Percentiles rank a stretch among this genome's conserved stretches.
Conservation (phyloP, 495 filamentous ascomycete genomes). For the Hypoxylon subgilvum region DNA sequence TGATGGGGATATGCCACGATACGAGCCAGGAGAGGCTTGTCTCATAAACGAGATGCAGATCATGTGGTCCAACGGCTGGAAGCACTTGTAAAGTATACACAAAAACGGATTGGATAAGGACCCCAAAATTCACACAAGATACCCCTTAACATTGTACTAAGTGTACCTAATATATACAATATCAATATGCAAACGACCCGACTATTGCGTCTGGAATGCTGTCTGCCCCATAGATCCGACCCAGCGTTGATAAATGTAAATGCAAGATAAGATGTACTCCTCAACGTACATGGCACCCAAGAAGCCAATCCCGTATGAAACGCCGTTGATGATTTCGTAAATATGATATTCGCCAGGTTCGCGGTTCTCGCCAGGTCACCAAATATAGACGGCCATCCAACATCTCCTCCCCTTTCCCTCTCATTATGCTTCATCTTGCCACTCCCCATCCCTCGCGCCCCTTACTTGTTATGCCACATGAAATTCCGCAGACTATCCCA, state of each 20-base stretch:
- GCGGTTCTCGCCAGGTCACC: too few relatives aligned
- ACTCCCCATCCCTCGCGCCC: neutral
- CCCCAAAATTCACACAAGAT: conserved; percentile 11
- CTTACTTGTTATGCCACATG: conserved; percentile 81
- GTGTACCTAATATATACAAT: neutral
- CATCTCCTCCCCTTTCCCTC: neutral
- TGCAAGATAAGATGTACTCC: conserved; percentile 10
- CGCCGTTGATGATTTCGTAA: conserved; percentile 20
- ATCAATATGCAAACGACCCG: neutral
- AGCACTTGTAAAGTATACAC: conserved; percentile 63
- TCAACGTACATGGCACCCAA: neutral
- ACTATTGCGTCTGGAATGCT: neutral
- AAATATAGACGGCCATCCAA: too few relatives aligned
- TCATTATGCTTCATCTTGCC: neutral
- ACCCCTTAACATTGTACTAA: conserved; percentile 4
- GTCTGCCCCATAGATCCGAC: too few relatives aligned
- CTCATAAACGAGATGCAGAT: conserved; percentile 88
- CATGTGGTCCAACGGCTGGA: conserved; percentile 75
- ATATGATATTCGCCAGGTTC: neutral
- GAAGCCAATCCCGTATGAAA: neutral
- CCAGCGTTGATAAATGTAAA: too few relatives aligned
- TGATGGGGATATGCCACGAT: conserved; percentile 38
- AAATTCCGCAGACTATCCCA: conserved; percentile 85
- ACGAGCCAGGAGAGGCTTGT: conserved; percentile 68
- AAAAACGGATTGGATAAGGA: conserved; percentile 8